phyloP scores from a whole-genome alignment of 2,329 filamentous ascomycete genomes.

The Epichloe hybrida region DNA sequence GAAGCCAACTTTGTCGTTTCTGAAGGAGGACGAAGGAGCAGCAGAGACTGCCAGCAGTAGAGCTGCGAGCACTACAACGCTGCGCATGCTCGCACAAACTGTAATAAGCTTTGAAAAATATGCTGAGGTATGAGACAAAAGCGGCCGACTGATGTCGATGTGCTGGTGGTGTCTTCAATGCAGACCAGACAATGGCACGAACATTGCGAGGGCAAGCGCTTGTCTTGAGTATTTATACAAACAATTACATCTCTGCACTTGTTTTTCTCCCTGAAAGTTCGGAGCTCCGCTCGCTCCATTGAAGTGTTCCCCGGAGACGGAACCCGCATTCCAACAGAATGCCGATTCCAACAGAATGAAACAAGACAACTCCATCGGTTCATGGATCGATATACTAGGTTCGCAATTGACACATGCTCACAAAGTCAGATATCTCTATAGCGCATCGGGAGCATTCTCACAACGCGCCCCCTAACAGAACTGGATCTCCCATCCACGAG shows the following conservation, averaged over 20 bases:
- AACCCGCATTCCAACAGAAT: not conserved
- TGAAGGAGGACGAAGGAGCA: slow-evolving; percentile 5
- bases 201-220: not conserved
- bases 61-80: slow-evolving; percentile 6
- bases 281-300: no score
- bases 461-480: no score
- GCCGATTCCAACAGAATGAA: not conserved
- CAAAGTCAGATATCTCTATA: no score
- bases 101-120: not conserved
- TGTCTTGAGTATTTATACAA: not conserved
- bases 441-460: no score
- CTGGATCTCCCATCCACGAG: no score
- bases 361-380: not conserved
- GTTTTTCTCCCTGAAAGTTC: not conserved
- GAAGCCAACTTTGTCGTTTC: slow-evolving; percentile 10
- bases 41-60: slow-evolving; percentile 10
- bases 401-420: not conserved
- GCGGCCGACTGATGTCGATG: not conserved
- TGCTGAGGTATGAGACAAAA: not conserved
- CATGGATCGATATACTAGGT: not conserved
- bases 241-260: not conserved
- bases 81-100: not conserved
- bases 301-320: not conserved
- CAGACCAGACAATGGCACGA: not conserved
- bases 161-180: not conserved